Evolutionary conservation across 2,329 filamentous ascomycete genomes (phyloP), one percentile per base, ranked within the genome.

Genomic region (Aspergillus fijiensis): DNA sequence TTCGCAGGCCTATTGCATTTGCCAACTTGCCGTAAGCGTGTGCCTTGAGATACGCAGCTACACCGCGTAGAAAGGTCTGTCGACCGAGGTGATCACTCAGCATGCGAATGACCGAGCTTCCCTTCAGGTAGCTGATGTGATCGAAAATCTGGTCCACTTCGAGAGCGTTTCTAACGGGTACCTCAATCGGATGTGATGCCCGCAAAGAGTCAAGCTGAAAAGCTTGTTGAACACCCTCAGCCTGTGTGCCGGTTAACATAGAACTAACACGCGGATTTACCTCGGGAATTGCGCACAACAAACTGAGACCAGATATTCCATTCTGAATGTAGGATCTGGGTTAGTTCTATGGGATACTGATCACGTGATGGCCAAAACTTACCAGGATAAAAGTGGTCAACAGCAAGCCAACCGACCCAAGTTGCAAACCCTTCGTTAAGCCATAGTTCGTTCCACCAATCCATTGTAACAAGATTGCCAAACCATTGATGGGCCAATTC

Each of bases 111-210:
- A 95, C 91, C 2, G 94, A 96, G 79, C 92, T 96, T 39, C 95
- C 95, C 81, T 99, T 98, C 63, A 96, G 83, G 74, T 98, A 99
- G 78, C 91, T 96, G 77, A 99, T 98, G 74, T 89, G 86, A 75
- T 99, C 95, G 72, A 99, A 99, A 66, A 98, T 96, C 76, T 99
- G 95, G 76, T 98, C 96, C 65, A 98, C 92, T 69, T 98, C 95
- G 11, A 98, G 85, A 31, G 93, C 95, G 74, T 97, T 93, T 68
- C 88, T 88, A 31, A 99, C 95, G 0, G 92, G 91, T 6, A 99
- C 95, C 76, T 99, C 94, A 67, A 99, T 97, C 9, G 95, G 91
- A 76, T 99, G 95, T 53, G 92, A 96, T 48, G 92, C 91, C 51
- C 95, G 89, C 66, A 99, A 86, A 50, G 91, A 88, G 72, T 99